Base-by-base conservation (phyloP, 2,329 filamentous ascomycete genomes). In the Curvularia sp. region DNA sequence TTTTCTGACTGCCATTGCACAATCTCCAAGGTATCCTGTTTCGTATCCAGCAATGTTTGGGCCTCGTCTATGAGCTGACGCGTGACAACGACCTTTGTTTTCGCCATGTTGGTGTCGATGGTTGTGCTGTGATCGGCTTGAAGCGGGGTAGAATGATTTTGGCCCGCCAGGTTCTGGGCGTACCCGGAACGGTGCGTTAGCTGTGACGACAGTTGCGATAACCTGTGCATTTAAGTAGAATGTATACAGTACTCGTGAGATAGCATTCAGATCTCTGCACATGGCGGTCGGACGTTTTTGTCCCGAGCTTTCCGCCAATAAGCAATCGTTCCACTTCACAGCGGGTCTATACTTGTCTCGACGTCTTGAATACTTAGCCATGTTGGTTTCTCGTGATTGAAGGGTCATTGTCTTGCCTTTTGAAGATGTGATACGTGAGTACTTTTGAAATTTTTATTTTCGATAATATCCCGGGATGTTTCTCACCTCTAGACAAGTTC, bases 1-100 rank as follows among this genome's bases (percentile, higher is more conserved):
- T 71, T 62, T 30, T 72, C 66, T 1, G 68, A 69, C 26, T 61
- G 57, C 71, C 71, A 75, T 64, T 75, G 72, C 1, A 72, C 62
- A 10, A 74, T 54, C 6, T 74, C 68, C 4, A 75, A 43, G 0
- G 66, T 64, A 9, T 55, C 47, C 2, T 63, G 55, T 8, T 59
- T 63, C 7, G 50, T 62, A 50, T 72, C 63, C 0, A 75, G 55
- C 0, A 73, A 26, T 4, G 20, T 47, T 44, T 73, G 71, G 1
- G 69, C 70, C 48, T 63, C 60, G 0, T 66, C 62, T 18, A 66
- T 65, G 8, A 75, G 53, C 22, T 69, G 55, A 3, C 72, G 70
- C 10, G 72, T 75, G 12, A 75, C 66, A 5, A 75, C 62, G 12
- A 75, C 70, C 44, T 74, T 74, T 4, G 48, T 50, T 41, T 63